Conservation (phyloP, 2,329 filamentous ascomycete genomes). For the Cladophialophora immunda region DNA sequence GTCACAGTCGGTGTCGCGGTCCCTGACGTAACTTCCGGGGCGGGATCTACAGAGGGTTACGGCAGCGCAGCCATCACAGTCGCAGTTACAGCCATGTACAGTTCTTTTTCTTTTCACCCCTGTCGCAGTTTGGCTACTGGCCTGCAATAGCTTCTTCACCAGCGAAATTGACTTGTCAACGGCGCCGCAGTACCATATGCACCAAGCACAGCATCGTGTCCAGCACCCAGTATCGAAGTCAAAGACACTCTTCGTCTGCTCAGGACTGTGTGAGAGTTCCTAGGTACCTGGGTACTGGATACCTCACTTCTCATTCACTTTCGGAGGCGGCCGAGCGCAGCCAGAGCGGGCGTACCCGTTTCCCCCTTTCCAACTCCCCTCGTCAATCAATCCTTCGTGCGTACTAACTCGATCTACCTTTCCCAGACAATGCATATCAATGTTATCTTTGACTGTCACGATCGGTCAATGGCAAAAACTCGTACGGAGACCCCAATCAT, state of each 20-base stretch:
- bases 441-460: background rate
- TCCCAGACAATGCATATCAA: background rate
- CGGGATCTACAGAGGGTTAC: conserved; percentile 1
- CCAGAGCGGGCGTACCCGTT: conserved; percentile 23
- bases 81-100: conserved; percentile 2
- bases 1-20: background rate
- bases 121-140: background rate
- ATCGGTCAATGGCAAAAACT: background rate
- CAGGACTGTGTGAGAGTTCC: too few species aligned
- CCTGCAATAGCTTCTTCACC: background rate
- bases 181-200: background rate
- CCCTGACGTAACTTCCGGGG: background rate
- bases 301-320: background rate
- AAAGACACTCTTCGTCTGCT: background rate
- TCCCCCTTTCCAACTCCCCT: conserved; percentile 5
- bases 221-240: background rate
- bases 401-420: background rate
- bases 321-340: conserved; percentile 23
- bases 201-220: background rate
- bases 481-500: background rate
- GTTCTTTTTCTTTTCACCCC: background rate
- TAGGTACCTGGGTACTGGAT: background rate
- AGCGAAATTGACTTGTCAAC: background rate
- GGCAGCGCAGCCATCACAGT: background rate
- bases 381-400: conserved; percentile 2